phyloP scores from a whole-genome alignment of 2,329 filamentous ascomycete species.

The Stachybotrys chlorohalonatus region DNA sequence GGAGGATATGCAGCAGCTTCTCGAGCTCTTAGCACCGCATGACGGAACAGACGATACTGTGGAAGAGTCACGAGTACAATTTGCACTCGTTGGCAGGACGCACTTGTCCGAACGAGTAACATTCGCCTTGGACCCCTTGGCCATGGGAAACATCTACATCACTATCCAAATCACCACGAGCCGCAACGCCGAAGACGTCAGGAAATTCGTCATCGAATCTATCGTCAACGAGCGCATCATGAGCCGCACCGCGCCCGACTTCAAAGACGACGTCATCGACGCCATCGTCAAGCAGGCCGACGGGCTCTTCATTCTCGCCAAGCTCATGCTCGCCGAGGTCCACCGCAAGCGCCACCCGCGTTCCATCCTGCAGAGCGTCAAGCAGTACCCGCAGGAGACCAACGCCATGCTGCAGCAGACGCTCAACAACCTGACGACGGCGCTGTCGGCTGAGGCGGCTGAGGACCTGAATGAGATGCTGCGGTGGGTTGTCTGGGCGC shows the following conservation, averaged over 20 bases:
- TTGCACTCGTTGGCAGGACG: constrained; percentile 32
- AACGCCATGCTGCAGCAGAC: constrained; percentile 33
- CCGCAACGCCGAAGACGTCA: constrained; percentile 33
- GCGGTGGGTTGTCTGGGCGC: constrained; percentile 34
- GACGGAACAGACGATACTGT: constrained; percentile 10
- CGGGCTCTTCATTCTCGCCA: constrained; percentile 39
- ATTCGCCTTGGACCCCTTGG: constrained; percentile 21
- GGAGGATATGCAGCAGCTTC: constrained; percentile 25
- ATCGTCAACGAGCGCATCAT: constrained; percentile 29
- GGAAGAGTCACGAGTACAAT: constrained; percentile 17
- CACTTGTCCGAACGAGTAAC: constrained; percentile 29
- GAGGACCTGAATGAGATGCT: constrained; percentile 37
- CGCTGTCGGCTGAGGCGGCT: constrained; percentile 27
- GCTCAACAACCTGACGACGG: constrained; percentile 28
- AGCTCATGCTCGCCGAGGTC: constrained; percentile 41
- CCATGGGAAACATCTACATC: constrained; percentile 20
- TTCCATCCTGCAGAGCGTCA: constrained; percentile 33
- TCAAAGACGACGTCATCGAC: constrained; percentile 27
- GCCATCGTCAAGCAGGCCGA: constrained; percentile 32
- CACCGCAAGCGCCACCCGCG: constrained; percentile 33
- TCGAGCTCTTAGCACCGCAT: constrained; percentile 21
- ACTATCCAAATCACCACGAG: constrained; percentile 32
- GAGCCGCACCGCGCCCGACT: constrained; percentile 17
- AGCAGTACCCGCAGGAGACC: constrained; percentile 33
- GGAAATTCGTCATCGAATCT: constrained; percentile 29